Percentiles rank a stretch among this genome's conserved stretches.
These are phyloP conservation scores for Kuraishia ogatae DNA, from an alignment of 805 yeast genomes.

Conservation along the genomic window DNA sequence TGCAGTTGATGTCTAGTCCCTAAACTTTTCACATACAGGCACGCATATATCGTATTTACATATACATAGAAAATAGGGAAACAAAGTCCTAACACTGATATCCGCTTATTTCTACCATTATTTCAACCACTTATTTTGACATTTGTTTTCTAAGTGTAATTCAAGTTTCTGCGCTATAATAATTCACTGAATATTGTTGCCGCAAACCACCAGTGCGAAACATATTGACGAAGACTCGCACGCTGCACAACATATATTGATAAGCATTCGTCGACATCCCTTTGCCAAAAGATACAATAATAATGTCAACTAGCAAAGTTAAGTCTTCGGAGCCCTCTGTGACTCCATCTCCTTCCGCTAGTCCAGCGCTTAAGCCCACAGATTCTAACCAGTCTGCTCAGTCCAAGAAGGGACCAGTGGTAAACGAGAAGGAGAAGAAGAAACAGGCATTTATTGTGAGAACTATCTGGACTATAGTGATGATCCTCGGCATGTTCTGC, in stretches of 20 bases:
- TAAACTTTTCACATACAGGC: neutral
- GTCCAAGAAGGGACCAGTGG: constrained; percentile 24
- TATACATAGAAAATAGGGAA: no score
- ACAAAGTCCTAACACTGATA: no score
- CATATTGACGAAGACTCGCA: no score
- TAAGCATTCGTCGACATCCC: neutral
- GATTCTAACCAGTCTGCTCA: constrained; percentile 25
- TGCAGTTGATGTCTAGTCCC: neutral
- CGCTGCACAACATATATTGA: no score
- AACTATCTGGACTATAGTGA: constrained; percentile 87
- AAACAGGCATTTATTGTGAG: constrained; percentile 80
- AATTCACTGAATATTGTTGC: no score
- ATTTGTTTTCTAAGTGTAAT: neutral
- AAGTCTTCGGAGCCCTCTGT: neutral
- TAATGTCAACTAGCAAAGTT: neutral
- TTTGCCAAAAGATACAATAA: neutral
- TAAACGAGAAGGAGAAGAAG: constrained; percentile 50
- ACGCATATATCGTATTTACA: no score
- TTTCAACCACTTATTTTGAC: no score
- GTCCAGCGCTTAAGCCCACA: constrained; percentile 66
- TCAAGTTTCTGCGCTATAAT: neutral
- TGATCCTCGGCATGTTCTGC: constrained; percentile 68
- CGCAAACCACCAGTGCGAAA: no score
- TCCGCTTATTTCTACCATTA: no score
- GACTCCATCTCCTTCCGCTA: neutral